Base-by-base conservation (phyloP, 2,329 filamentous ascomycete genomes). In the Colletotrichum lindemuthianum region DNA sequence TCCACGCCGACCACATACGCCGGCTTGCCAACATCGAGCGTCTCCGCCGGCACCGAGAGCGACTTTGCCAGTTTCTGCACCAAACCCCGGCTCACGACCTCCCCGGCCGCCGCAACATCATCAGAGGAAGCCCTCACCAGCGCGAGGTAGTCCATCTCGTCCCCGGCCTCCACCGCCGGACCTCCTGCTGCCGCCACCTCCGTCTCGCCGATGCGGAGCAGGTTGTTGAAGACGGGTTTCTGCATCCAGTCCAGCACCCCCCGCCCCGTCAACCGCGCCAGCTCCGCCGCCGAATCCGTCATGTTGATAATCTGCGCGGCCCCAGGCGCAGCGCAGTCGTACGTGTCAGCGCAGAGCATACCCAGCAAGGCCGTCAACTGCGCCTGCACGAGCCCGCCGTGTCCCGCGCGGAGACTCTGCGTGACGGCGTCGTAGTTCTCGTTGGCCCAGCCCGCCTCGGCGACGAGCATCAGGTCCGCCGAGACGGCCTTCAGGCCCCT, bases 401-500 rank as follows among this genome's bases (percentile, higher is more conserved):
- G 40, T 43, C 8, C n/a, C n/a, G n/a, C n/a, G n/a, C n/a, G n/a
- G 11, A 43, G 40, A 12, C 12, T n/a, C 40, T 43, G 11, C 11
- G 40, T n/a, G 7, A 43, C 40, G 40, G 12, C 12, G 6, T 82
- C 83, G 1, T 78, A 63, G 81, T 81, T 0, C 76, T 77, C 9
- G 88, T 79, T 1, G 79, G 78, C 0, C 84, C 85, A n/a, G n/a
- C n/a, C n/a, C n/a, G n/a, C n/a, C n/a, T n/a, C n/a, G n/a, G n/a
- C n/a, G n/a, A n/a, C n/a, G n/a, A n/a, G n/a, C n/a, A n/a, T n/a
- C 16, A 89, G 73, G 68, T 88, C 80, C 2, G 89, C 75, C 0
- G 79, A 79, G 0, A 81, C 76, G 24, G 80, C 81, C 3, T 79
- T 73, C 2, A 82, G 72, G 2, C 81, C 80, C 1, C 70, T 70